phyloP scores from a whole-genome alignment of 148 eudicot species.

The Camellia japonica region DNA sequence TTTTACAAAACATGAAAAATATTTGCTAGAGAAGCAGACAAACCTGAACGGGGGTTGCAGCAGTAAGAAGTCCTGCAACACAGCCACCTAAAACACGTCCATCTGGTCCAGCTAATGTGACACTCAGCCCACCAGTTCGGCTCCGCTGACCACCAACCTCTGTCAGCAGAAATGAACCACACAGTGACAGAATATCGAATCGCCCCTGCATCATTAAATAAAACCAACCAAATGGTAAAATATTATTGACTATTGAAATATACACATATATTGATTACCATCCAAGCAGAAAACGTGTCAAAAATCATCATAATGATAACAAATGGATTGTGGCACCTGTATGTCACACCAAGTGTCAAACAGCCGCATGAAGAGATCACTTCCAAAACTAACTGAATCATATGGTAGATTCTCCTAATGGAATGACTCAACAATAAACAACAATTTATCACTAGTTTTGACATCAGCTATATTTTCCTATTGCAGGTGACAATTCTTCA shows the following conservation, averaged over 20 bases:
- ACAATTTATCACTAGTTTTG: background rate
- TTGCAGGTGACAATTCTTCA: background rate
- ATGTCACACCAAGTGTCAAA: background rate
- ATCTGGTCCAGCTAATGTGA: constrained; percentile 78
- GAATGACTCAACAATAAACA: background rate
- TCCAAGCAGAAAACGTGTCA: background rate
- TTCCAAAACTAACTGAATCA: background rate
- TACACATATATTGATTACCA: background rate
- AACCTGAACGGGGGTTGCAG: constrained; percentile 92
- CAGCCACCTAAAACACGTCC: constrained; percentile 86
- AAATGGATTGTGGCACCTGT: background rate
- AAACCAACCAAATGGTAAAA: background rate
- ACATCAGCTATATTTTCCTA: background rate
- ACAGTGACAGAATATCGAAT: constrained; percentile 78
- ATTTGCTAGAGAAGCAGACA: constrained; percentile 3
- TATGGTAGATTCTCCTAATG: background rate
- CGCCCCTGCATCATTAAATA: constrained; percentile 58
- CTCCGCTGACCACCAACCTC: constrained; percentile 68
- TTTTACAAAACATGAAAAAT: background rate
- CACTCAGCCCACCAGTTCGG: constrained; percentile 76
- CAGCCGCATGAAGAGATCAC: background rate
- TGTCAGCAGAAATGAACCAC: constrained; percentile 74
- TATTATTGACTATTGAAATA: background rate
- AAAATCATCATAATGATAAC: background rate
- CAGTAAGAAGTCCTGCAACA: constrained; percentile 78